Evolutionary conservation across 2,329 filamentous ascomycete genomes (phyloP), one percentile per base, ranked within the genome.

Genomic region (Tolypocladium sp.): DNA sequence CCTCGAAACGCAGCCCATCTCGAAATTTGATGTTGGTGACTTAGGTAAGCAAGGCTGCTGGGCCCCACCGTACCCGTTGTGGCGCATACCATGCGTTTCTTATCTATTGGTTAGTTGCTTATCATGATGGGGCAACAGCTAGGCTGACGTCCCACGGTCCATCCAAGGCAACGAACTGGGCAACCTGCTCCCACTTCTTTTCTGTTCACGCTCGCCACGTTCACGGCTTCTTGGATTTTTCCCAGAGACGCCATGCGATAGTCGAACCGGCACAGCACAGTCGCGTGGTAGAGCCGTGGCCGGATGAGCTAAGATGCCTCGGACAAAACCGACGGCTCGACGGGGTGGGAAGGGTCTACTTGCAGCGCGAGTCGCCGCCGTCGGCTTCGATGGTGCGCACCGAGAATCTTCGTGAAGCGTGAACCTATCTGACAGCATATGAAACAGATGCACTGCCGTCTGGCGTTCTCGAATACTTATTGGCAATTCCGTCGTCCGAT

Each of bases 41-140:
- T 72, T 71, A 73, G 57, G 62, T 73, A 72, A 73, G 71, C 71
- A 66, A 68, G 69, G 66, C 69, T 70, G 49, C 22, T n/a, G 3
- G 4, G 7, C n/a, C 20, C 10, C 27, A 41, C 4, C 2, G 6
- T 33, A 4, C 46, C 1, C 0, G 0, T 65, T 67, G 63, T 67
- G 64, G 66, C 63, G 60, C n/a, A 17, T 51, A n/a, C 33, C 42
- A 2, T n/a, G 20, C 0, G 7, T 6, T 12, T 17, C 17, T 35
- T 22, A 33, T 52, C 30, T 13, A 52, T 35, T 52, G 49, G 49
- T 20, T 17, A 4, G 30, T 10, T 3, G 8, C 8, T 9, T 33
- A 33, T 52, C 15, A 6, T 3, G 30, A 27, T 51, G 46, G 46
- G 10, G 15, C 17, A 35, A 10, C 27, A 1, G 49, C 10, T 33